Percentiles rank a stretch among this genome's conserved stretches.
phyloP scores from a whole-genome alignment of 495 filamentous ascomycete species.

The Hypoxylon perforatum region DNA sequence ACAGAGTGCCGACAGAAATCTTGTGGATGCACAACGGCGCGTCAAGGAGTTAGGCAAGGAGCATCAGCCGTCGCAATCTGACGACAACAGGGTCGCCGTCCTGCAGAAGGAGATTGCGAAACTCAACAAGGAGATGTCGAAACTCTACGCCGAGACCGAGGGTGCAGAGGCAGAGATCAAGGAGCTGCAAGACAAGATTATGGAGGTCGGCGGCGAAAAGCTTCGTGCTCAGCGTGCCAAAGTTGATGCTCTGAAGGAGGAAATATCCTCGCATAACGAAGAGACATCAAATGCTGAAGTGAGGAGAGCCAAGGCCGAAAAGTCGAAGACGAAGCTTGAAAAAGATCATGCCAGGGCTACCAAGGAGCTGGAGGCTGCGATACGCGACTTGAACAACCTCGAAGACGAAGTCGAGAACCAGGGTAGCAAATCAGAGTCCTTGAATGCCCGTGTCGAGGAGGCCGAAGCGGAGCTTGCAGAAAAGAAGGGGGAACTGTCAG shows the following conservation, averaged over 20 bases:
- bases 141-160: conserved; percentile 80
- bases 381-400: conserved; percentile 76
- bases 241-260: conserved; percentile 91
- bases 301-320: conserved; percentile 87
- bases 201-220: conserved; percentile 95
- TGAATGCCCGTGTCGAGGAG: conserved; percentile 81
- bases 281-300: conserved; percentile 86
- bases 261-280: conserved; percentile 82
- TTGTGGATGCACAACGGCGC: conserved; percentile 83
- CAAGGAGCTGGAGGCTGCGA: conserved; percentile 77
- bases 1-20: conserved; percentile 84
- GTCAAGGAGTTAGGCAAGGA: conserved; percentile 83
- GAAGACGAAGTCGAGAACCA: conserved; percentile 82
- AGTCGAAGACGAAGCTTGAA: conserved; percentile 86
- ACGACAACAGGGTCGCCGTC: conserved; percentile 73
- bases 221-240: conserved; percentile 90
- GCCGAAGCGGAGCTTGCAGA: conserved; percentile 81
- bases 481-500: conserved; percentile 82
- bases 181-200: conserved; percentile 91
- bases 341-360: conserved; percentile 80
- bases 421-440: conserved; percentile 75
- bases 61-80: conserved; percentile 80
- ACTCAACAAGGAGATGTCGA: conserved; percentile 80
- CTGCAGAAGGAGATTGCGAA: conserved; percentile 81
- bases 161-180: conserved; percentile 93